Percentiles rank a stretch among this genome's conserved stretches.
These are phyloP conservation scores for Wilhelminamyces savonicus DNA, from an alignment of 805 yeast genomes.

Conservation along the genomic window DNA sequence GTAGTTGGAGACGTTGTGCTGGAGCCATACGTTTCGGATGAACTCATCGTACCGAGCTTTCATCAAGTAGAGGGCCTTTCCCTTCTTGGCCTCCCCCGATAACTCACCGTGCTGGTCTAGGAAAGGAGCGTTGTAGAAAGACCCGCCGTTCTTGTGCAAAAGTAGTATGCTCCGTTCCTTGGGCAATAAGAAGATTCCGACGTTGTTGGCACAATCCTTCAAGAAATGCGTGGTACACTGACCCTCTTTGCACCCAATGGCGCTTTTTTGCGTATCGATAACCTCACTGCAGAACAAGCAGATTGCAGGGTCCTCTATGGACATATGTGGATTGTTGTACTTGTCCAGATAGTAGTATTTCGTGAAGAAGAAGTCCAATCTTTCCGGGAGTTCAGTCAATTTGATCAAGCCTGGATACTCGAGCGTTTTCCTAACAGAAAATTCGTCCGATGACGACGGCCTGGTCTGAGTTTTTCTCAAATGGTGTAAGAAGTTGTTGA, in stretches of 20 bases:
- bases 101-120: constrained; percentile 82
- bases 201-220: constrained; percentile 54
- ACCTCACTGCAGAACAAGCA: constrained; percentile 78
- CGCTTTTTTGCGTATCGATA: constrained; percentile 58
- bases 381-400: constrained; percentile 57
- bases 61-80: constrained; percentile 66
- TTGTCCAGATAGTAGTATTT: constrained; percentile 43
- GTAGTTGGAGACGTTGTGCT: constrained; percentile 68
- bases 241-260: constrained; percentile 54
- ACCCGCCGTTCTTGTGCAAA: constrained; percentile 70
- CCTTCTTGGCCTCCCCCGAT: constrained; percentile 66
- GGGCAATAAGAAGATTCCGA: constrained; percentile 72
- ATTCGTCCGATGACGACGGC: too few species aligned
- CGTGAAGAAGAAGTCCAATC: constrained; percentile 66
- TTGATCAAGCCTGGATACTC: constrained; percentile 64
- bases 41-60: constrained; percentile 58
- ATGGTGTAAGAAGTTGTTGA: constrained; percentile 13
- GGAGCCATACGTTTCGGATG: constrained; percentile 65
- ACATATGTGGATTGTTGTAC: constrained; percentile 29
- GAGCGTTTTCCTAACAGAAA: constrained; percentile 18
- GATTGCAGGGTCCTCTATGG: constrained; percentile 68
- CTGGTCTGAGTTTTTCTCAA: constrained; percentile 4
- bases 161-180: constrained; percentile 59
- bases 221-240: constrained; percentile 72
- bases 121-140: constrained; percentile 80